A percentile compares a stretch with the other conserved stretches of the same genome.
Conservation (phyloP, 2,329 filamentous ascomycete species). For the Colletotrichum sp. region DNA sequence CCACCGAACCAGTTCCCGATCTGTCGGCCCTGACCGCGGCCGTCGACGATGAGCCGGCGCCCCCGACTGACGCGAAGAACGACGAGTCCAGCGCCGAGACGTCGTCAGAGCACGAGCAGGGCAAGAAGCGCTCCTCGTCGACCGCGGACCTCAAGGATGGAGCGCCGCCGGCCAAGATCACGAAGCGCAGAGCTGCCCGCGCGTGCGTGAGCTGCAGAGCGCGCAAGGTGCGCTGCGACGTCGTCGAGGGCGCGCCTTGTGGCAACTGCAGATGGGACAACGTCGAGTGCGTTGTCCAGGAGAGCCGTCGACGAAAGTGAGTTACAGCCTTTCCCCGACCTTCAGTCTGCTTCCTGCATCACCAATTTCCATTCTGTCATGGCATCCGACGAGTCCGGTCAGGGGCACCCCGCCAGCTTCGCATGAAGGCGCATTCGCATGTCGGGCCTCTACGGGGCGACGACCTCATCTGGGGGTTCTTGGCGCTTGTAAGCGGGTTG, state of each 20-base stretch:
- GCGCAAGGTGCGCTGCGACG: conserved; percentile 92
- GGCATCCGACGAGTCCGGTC: neutral
- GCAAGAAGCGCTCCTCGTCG: conserved; percentile 21
- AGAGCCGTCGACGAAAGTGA: conserved; percentile 87
- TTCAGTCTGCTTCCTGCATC: neutral
- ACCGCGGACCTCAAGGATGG: conserved; percentile 16
- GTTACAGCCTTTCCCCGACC: conserved; percentile 37
- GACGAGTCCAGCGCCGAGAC: conserved; percentile 14
- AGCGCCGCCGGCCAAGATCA: conserved; percentile 48
- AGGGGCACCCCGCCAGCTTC: neutral
- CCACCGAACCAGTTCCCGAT: conserved; percentile 6
- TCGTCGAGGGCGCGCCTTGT: conserved; percentile 86
- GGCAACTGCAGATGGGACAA: conserved; percentile 86
- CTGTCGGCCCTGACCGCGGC: neutral
- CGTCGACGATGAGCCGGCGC: neutral
- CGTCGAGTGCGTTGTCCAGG: conserved; percentile 76
- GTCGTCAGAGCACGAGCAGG: conserved; percentile 11
- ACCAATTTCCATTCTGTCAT: neutral
- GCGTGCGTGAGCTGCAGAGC: conserved; percentile 89
- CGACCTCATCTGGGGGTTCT: neutral
- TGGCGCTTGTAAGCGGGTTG: neutral
- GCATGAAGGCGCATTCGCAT: neutral
- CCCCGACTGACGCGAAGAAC: neutral
- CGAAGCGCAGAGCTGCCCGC: conserved; percentile 86
- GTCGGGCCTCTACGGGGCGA: neutral